Base-by-base conservation (phyloP, 495 filamentous ascomycete species). In the Penicillium waksmanii region DNA sequence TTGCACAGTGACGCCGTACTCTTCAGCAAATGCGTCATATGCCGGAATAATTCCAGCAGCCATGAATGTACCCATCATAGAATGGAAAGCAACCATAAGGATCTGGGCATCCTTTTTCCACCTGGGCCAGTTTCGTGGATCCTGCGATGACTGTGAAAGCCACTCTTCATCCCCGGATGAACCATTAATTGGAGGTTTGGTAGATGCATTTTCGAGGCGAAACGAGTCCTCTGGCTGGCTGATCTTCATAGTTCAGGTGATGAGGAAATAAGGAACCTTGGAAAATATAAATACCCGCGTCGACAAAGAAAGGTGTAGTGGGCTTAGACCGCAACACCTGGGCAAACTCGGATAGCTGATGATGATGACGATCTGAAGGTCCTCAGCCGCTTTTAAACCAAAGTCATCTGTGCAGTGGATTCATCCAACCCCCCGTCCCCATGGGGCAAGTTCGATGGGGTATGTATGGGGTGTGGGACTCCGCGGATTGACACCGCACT, bases 11-110 rank as follows among this genome's bases (percentile, higher is more conserved):
- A 75, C 44, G 6, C 44, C 43, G 17, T 71, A 72, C 12, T 63
- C 57, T 49, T 69, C 56, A 0, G 69, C 70, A 13, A 75, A 63
- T 4, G 51, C 43, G 17, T 72, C 70, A 48, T 68, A 73, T 0
- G 69, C 70, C 0, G 67, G 70, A 18, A 75, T 68, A 15, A 75
- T 73, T 9, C 71, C 70, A 2, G 73, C 71, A 1, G 71, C 73
- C 69, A 71, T 73, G 51, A 75, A 73, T 9, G 69, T 73, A 1
- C 60, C 57, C 13, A 67, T 62, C 66, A 70, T 70, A 7, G 73
- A 72, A 59, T 73, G 73, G 44, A 75, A 73, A 8, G 73, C 67
- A 1, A 75, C 67, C 73, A 75, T 72, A 1, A 71, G 15, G n/a
- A 73, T 75, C 19, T 71, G 68, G 6, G 63, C 58, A 49, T 75